phyloP scores from a whole-genome alignment of 352 stramenopile genomes.

The Phytophthora brassicae region DNA sequence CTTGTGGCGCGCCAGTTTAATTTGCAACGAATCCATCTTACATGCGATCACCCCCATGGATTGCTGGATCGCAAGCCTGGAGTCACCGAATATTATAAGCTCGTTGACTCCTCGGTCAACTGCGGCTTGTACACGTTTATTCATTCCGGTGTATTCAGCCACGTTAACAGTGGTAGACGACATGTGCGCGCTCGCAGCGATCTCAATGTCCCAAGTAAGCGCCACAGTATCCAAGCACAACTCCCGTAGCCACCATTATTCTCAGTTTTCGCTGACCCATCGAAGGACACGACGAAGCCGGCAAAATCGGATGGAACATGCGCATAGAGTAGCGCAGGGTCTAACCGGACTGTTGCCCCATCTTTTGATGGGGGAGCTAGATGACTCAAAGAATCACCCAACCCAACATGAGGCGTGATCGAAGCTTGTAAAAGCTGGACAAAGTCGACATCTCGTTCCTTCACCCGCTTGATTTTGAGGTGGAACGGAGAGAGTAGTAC shows the following conservation, averaged over 20 bases:
- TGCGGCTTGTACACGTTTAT: constrained; percentile 3
- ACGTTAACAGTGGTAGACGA: constrained; percentile 20
- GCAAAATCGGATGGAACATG: neutral
- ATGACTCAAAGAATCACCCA: neutral
- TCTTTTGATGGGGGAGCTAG: neutral
- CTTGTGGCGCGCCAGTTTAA: too few relatives aligned
- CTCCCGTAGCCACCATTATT: neutral
- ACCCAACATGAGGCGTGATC: neutral
- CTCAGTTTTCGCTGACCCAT: neutral
- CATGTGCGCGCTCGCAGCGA: neutral
- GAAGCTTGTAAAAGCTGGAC: neutral
- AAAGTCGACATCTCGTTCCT: neutral
- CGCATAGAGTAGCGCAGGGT: neutral
- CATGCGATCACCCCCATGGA: constrained; percentile 14
- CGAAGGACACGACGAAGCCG: neutral
- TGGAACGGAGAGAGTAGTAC: neutral
- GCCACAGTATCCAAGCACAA: neutral
- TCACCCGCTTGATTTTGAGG: neutral
- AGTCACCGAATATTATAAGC: constrained; percentile 1
- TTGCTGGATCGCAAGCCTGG: constrained; percentile 3
- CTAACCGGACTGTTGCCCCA: neutral
- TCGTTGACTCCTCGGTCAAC: neutral
- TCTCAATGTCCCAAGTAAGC: neutral
- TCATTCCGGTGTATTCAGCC: constrained; percentile 28
- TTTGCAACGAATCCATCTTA: too few relatives aligned